phyloP scores from a whole-genome alignment of 768 basidiomycete species.

The Filobasidium wieringae region DNA sequence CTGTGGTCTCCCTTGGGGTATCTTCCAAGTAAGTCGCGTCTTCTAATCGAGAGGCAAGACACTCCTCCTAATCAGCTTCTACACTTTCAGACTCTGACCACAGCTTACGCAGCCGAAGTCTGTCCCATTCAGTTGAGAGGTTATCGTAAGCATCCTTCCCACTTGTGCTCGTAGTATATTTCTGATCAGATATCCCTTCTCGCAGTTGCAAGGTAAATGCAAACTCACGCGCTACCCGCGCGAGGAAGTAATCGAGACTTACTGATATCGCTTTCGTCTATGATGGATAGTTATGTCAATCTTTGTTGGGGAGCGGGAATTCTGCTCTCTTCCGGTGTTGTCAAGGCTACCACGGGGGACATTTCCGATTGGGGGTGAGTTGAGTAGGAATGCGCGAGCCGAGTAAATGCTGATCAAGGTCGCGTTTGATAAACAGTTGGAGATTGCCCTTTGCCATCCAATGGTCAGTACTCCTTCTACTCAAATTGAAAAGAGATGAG shows the following conservation, averaged over 20 bases:
- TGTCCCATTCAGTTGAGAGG: conserved; percentile 34
- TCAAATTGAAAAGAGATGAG: background rate
- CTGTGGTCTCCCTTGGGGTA: conserved; percentile 38
- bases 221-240: background rate
- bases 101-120: conserved; percentile 25
- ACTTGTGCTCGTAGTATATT: background rate
- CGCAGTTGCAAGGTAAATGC: background rate
- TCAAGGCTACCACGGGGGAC: conserved; percentile 7
- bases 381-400: background rate
- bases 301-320: conserved; percentile 13
- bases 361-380: conserved; percentile 13
- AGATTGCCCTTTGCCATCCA: conserved; percentile 10
- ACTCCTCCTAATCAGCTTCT: background rate
- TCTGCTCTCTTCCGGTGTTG: conserved; percentile 20
- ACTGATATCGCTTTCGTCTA: background rate
- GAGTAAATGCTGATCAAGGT: background rate
- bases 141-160: conserved; percentile 19
- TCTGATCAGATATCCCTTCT: background rate
- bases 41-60: too few relatives aligned
- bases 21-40: background rate
- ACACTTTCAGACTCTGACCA: conserved; percentile 23
- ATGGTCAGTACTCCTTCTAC: background rate
- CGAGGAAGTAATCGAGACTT: background rate
- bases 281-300: conserved; percentile 1
- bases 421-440: background rate